phyloP scores from a whole-genome alignment of 1,284 basidiomycete species.

The Trametes sp. region DNA sequence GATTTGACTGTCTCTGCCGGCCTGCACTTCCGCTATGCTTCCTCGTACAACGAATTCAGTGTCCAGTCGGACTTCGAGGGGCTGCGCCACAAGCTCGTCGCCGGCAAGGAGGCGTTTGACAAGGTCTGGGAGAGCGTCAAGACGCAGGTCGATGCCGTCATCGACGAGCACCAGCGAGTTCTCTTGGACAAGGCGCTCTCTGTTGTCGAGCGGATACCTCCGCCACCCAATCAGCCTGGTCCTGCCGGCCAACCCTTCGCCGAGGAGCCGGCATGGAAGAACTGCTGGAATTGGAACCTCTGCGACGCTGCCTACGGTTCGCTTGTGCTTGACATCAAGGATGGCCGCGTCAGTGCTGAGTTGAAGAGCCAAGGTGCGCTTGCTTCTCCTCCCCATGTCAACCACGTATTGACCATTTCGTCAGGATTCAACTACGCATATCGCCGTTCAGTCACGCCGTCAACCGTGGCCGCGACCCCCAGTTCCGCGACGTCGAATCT shows the following conservation, averaged over 20 bases:
- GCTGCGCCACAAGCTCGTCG: conserved; percentile 83
- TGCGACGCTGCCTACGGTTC: conserved; percentile 95
- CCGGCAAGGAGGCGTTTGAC: conserved; percentile 86
- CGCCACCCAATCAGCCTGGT: conserved; percentile 63
- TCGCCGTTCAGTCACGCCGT: conserved; percentile 71
- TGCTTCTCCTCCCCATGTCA: not conserved
- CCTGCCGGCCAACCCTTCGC: conserved; percentile 58
- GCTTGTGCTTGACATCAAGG: conserved; percentile 88
- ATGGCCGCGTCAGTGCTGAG: conserved; percentile 92
- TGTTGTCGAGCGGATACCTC: conserved; percentile 84
- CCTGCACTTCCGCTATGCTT: conserved; percentile 96
- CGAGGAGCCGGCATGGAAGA: conserved; percentile 95
- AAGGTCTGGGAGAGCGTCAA: conserved; percentile 96
- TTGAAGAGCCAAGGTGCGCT: conserved; percentile 87
- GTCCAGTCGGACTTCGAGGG: conserved; percentile 91
- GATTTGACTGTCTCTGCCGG: conserved; percentile 96
- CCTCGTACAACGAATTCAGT: conserved; percentile 97
- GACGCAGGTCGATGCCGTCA: conserved; percentile 88
- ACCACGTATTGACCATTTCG: conserved; percentile 3
- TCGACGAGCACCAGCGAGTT: conserved; percentile 91
- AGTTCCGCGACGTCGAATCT: conserved; percentile 48
- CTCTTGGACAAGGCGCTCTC: conserved; percentile 90
- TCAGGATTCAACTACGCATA: conserved; percentile 96
- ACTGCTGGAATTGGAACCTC: conserved; percentile 98
- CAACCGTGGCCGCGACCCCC: conserved; percentile 50